These are phyloP conservation scores for Colletotrichum costaricense DNA, from an alignment of 2,329 filamentous ascomycete species.

Conservation along the genomic window DNA sequence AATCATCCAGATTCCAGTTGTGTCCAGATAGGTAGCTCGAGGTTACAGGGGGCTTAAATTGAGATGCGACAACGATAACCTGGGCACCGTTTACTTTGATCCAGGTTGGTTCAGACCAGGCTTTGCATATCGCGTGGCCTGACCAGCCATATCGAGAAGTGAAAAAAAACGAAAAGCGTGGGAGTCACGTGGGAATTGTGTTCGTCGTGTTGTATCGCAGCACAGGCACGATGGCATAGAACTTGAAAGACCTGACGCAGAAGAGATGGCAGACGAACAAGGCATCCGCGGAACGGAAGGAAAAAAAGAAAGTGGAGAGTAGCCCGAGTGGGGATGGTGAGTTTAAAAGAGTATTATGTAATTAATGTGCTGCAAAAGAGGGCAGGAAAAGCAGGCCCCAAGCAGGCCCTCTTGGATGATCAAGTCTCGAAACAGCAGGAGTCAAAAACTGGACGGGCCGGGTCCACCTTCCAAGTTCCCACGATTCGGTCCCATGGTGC, in stretches of 20 bases:
- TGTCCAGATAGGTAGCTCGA: background rate
- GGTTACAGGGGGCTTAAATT: background rate
- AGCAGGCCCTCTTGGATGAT: background rate
- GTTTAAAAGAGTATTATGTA: background rate
- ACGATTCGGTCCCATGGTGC: conserved; percentile 10
- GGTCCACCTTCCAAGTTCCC: conserved; percentile 28
- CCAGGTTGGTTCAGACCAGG: background rate
- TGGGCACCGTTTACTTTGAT: background rate
- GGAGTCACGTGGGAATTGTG: conserved; percentile 10
- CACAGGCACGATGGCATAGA: background rate
- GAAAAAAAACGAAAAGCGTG: background rate
- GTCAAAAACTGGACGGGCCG: conserved; percentile 23
- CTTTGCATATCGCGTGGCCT: background rate
- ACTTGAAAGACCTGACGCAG: background rate
- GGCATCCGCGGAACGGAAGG: background rate
- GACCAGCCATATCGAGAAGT: background rate
- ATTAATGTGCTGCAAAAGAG: background rate
- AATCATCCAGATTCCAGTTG: background rate
- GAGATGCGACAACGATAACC: background rate
- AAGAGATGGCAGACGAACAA: background rate
- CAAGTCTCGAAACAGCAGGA: conserved; percentile 32
- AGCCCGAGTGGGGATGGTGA: background rate
- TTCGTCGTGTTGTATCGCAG: background rate
- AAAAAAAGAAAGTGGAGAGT: background rate
- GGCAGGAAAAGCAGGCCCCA: background rate